Base-by-base conservation (phyloP, 2,329 filamentous ascomycete genomes). In the Furcasterigmium furcatum region DNA sequence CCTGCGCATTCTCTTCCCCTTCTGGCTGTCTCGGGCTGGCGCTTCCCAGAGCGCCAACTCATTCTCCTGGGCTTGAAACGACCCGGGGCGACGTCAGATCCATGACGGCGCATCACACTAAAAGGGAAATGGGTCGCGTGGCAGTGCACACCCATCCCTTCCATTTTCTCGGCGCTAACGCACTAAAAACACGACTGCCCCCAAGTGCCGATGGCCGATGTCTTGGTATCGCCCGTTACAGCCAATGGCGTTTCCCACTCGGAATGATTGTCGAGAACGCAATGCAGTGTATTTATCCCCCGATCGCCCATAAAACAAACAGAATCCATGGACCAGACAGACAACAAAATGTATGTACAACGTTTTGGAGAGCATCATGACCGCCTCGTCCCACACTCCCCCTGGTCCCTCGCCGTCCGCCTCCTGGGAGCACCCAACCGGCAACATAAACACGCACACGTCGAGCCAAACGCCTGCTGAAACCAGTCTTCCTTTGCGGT, bases 321-420 rank as follows among this genome's bases (percentile, higher is more conserved):
- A 56, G 61, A 57, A 55, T 58, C 59, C 59, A 50, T 18, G n/a
- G 34, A 36, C 34, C 34, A 36, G 16, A 36, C 34, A 36, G 24
- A 27, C 24, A 61, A 64, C 63, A 64, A 61, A 59, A 59, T 61
- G 64, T 67, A 68, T 70, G 61, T 68, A 69, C 66, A 69, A 56
- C 12, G 60, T 61, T 64, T 62, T 58, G 57, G 56, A 57, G 62
- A 62, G 56, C 44, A 50, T 52, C 34, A 36, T 36, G n/a, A 10
- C 18, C 34, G 34, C 34, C 34, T 18, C 12, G 6, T 34, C 30
- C 30, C 30, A 19, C 34, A 8, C 24, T 27, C 24, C 12, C 24
- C 24, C 24, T 12, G 12, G 7, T 27, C 24, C 24, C 24, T 27
- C 24, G 12, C 7, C 7, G 24, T 12, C 12, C 43, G 32, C 27